Conservation (phyloP, 495 filamentous ascomycete genomes). For the Tuber brumale region DNA sequence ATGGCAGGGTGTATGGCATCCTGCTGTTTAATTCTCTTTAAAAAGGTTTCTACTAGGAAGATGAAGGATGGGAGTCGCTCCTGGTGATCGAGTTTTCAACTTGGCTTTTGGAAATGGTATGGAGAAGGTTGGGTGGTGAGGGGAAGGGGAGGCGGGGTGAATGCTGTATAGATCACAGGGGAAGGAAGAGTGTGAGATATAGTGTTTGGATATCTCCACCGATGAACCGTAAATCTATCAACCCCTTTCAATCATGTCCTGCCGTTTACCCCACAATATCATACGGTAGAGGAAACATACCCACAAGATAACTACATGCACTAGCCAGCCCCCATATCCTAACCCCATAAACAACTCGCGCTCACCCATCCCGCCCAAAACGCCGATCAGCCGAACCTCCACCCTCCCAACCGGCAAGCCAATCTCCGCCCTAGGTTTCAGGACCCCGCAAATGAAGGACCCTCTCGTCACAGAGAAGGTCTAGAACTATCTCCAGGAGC, state of each 20-base stretch:
- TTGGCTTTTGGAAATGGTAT: background rate
- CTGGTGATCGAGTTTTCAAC: background rate
- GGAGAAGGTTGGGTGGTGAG: background rate
- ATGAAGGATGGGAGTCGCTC: background rate
- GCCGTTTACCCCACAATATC: background rate
- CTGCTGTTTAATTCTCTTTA: background rate
- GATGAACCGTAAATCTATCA: background rate
- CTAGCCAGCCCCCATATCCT: background rate
- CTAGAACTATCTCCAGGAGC: constrained; percentile 59
- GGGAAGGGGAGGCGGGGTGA: background rate
- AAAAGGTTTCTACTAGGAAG: background rate
- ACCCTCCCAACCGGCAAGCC: constrained; percentile 57
- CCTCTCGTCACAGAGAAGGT: constrained; percentile 60
- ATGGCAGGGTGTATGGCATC: background rate
- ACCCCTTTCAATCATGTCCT: background rate
- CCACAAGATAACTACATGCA: background rate
- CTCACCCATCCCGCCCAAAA: constrained; percentile 24
- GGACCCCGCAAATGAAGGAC: constrained; percentile 54
- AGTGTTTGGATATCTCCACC: background rate
- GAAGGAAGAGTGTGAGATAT: background rate
- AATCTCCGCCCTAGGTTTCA: constrained; percentile 61
- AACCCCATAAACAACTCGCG: constrained; percentile 2
- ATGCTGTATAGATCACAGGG: background rate
- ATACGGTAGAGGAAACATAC: background rate
- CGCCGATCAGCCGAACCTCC: constrained; percentile 48